Percentiles rank a stretch among this genome's conserved stretches.
Conservation (phyloP, 306 rosid species). For the Carpinus fangiana region DNA sequence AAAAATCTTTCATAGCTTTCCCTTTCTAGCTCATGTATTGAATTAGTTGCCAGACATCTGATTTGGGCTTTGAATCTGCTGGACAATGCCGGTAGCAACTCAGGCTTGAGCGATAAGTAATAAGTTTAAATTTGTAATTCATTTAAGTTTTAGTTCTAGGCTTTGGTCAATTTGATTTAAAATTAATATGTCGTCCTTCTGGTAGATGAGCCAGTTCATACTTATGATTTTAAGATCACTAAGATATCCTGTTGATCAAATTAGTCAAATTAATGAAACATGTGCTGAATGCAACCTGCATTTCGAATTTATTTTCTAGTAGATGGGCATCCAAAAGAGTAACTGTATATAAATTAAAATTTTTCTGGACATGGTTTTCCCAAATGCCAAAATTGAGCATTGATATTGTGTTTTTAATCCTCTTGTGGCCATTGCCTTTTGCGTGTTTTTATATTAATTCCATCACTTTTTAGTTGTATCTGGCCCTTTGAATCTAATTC, state of each 20-base stretch:
- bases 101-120: neutral
- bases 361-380: neutral
- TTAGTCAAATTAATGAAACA: neutral
- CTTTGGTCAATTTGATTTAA: neutral
- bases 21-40: neutral
- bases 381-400: conserved; percentile 2
- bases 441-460: neutral
- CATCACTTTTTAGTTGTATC: neutral
- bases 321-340: neutral
- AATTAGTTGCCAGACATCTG: conserved; percentile 25
- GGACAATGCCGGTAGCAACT: neutral
- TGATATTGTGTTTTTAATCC: neutral
- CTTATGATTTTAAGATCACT: neutral
- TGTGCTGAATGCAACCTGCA: neutral
- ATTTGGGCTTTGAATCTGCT: conserved; percentile 35
- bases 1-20: neutral
- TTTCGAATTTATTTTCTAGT: neutral
- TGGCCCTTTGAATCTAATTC: neutral
- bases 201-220: neutral
- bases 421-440: conserved; percentile 8
- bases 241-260: neutral
- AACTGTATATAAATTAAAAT: neutral
- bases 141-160: neutral
- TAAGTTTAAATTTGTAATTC: neutral
- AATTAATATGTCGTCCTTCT: neutral